Evolutionary conservation across 169 alveolate species (phyloP).

Genomic region (Babesia bigemina): DNA sequence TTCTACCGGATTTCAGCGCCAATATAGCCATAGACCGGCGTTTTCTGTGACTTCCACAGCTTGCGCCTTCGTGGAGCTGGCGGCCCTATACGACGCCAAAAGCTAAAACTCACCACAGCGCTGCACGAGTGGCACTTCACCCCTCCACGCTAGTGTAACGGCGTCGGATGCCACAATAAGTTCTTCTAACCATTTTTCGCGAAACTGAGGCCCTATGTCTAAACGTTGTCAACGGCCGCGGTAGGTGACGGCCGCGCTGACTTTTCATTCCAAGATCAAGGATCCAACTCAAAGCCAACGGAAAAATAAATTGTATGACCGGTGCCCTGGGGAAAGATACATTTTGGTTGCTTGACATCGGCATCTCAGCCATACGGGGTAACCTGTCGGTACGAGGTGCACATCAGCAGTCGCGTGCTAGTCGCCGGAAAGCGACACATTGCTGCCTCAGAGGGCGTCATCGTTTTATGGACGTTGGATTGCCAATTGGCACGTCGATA

Average conservation of each 20-base stretch:
- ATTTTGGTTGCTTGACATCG: too few species aligned
- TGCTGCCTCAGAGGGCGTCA: conserved; percentile 28
- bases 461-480: neutral
- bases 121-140: conserved; percentile 12
- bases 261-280: too few species aligned
- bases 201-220: neutral
- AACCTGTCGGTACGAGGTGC: conserved; percentile 24
- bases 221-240: too few species aligned
- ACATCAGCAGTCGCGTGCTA: conserved; percentile 21
- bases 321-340: too few species aligned
- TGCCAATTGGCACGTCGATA: too few species aligned
- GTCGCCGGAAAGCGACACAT: conserved; percentile 20
- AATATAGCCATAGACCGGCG: too few species aligned
- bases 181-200: neutral
- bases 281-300: too few species aligned
- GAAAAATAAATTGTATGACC: too few species aligned
- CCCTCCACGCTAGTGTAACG: neutral
- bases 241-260: too few species aligned
- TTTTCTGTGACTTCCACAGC: too few species aligned
- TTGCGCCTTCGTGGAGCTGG: neutral
- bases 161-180: neutral
- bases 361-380: too few species aligned
- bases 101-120: conserved; percentile 30
- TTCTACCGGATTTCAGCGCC: too few species aligned
- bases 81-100: conserved; percentile 7